These are phyloP conservation scores for Tylopilus rubrobrunneus DNA, from an alignment of 768 basidiomycete genomes.

Conservation along the genomic window DNA sequence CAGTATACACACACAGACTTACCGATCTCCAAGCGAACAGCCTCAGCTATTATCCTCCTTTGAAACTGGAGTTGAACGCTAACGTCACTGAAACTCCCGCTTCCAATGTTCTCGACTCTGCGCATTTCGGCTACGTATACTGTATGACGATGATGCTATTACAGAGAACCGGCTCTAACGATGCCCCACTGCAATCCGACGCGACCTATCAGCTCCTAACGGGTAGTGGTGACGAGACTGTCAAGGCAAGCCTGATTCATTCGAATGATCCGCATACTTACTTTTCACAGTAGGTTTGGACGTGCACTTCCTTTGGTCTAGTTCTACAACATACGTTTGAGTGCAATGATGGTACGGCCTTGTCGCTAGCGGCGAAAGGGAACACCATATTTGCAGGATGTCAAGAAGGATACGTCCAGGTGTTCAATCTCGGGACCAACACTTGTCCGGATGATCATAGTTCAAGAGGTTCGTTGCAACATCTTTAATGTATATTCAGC, in stretches of 20 bases:
- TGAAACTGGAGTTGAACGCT: conserved; percentile 9
- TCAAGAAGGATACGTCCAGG: conserved; percentile 89
- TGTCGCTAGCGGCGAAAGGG: conserved; percentile 70
- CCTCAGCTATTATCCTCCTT: conserved; percentile 28
- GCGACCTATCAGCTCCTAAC: conserved; percentile 58
- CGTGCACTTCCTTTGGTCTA: conserved; percentile 44
- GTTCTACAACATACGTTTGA: conserved; percentile 60
- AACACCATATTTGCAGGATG: conserved; percentile 90
- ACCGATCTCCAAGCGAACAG: conserved; percentile 71
- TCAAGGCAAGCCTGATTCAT: conserved; percentile 56
- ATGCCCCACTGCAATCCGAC: conserved; percentile 19
- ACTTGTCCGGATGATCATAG: conserved; percentile 79
- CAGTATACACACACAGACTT: conserved; percentile 59
- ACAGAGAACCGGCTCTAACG: conserved; percentile 36
- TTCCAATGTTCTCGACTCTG: conserved; percentile 76
- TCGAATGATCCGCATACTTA: not conserved
- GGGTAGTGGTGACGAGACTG: conserved; percentile 86
- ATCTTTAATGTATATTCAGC: not conserved
- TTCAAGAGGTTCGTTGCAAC: conserved; percentile 58
- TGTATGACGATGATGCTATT: conserved; percentile 59
- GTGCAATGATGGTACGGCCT: conserved; percentile 74
- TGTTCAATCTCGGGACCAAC: conserved; percentile 92
- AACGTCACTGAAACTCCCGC: conserved; percentile 51
- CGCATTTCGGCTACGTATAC: conserved; percentile 94
- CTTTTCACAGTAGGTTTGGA: conserved; percentile 54